Evolutionary conservation across 1,284 basidiomycete species (phyloP).

Genomic region (Fomitopsis betulina): DNA sequence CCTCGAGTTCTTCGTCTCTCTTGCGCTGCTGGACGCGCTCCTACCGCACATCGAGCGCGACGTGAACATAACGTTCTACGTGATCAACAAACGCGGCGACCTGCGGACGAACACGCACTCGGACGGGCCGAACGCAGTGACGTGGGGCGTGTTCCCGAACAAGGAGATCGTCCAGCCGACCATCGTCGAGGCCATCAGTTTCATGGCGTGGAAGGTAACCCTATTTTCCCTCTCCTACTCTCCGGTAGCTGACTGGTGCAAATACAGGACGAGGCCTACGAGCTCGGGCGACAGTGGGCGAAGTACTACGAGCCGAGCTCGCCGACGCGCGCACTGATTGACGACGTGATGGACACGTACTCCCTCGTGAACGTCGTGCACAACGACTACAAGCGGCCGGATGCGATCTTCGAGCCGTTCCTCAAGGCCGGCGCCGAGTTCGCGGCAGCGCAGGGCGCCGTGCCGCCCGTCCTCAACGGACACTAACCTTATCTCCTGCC

Average conservation of each 20-base stretch:
- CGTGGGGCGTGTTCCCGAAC: conserved; percentile 98
- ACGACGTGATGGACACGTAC: conserved; percentile 73
- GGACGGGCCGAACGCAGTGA: conserved; percentile 96
- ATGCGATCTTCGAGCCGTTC: conserved; percentile 89
- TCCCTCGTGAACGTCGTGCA: conserved; percentile 97
- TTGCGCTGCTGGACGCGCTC: conserved; percentile 59
- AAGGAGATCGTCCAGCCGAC: conserved; percentile 98
- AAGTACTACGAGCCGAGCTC: conserved; percentile 81
- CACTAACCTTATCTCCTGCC: not conserved
- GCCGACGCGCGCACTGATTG: conserved; percentile 73
- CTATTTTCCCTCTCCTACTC: conserved; percentile 6
- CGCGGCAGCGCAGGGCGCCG: conserved; percentile 32
- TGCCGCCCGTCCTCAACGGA: conserved; percentile 18
- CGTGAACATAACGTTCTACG: conserved; percentile 92
- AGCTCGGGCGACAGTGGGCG: conserved; percentile 94
- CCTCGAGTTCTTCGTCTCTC: conserved; percentile 72
- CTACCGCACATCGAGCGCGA: conserved; percentile 87
- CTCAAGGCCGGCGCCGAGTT: conserved; percentile 66
- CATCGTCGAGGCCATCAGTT: conserved; percentile 95
- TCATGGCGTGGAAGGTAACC: conserved; percentile 93
- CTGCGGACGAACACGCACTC: conserved; percentile 89
- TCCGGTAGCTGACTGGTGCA: not conserved
- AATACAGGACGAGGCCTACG: conserved; percentile 89
- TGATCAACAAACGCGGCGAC: conserved; percentile 90
- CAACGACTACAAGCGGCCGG: conserved; percentile 87